These are phyloP conservation scores for Davidsoniella australis DNA, from an alignment of 2,329 filamentous ascomycete species.

Conservation along the genomic window DNA sequence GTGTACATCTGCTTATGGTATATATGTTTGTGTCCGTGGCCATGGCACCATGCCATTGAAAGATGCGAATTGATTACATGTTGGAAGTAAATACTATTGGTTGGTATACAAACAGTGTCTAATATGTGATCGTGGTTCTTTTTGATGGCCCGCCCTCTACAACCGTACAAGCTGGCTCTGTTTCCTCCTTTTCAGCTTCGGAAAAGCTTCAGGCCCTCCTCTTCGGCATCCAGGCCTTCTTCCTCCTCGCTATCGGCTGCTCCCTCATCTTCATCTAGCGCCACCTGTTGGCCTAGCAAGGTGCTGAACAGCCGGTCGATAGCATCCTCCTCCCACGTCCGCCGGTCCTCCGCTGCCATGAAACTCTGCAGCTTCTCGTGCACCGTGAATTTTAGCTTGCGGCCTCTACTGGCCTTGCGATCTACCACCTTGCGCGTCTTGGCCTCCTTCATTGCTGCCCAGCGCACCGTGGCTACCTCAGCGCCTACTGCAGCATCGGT, in stretches of 20 bases:
- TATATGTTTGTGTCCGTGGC: slow-evolving; percentile 19
- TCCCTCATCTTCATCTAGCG: slow-evolving; percentile 41
- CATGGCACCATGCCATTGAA: neutral
- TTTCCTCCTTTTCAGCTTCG: slow-evolving; percentile 20
- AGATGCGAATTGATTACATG: neutral
- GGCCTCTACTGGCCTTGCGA: slow-evolving; percentile 84
- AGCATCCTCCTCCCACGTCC: slow-evolving; percentile 63
- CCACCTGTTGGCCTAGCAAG: slow-evolving; percentile 53
- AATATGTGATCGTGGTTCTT: too few species aligned
- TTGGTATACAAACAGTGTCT: slow-evolving; percentile 5
- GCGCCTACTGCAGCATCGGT: slow-evolving; percentile 35
- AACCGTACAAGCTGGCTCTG: slow-evolving; percentile 6
- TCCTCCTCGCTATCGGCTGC: slow-evolving; percentile 34
- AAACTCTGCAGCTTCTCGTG: slow-evolving; percentile 97
- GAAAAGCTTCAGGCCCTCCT: slow-evolving; percentile 37
- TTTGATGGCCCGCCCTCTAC: slow-evolving; percentile 1
- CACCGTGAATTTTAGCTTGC: slow-evolving; percentile 85
- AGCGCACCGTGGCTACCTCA: slow-evolving; percentile 42
- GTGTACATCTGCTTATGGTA: slow-evolving; percentile 24
- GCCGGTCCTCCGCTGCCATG: slow-evolving; percentile 78
- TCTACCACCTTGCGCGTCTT: slow-evolving; percentile 76
- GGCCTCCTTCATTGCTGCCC: slow-evolving; percentile 52
- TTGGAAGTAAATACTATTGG: slow-evolving; percentile 1
- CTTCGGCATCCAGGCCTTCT: slow-evolving; percentile 34
- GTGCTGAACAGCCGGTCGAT: slow-evolving; percentile 63